These are phyloP conservation scores for Theobroma grandiflorum DNA, from an alignment of 441 rosid genomes.

Conservation along the genomic window DNA sequence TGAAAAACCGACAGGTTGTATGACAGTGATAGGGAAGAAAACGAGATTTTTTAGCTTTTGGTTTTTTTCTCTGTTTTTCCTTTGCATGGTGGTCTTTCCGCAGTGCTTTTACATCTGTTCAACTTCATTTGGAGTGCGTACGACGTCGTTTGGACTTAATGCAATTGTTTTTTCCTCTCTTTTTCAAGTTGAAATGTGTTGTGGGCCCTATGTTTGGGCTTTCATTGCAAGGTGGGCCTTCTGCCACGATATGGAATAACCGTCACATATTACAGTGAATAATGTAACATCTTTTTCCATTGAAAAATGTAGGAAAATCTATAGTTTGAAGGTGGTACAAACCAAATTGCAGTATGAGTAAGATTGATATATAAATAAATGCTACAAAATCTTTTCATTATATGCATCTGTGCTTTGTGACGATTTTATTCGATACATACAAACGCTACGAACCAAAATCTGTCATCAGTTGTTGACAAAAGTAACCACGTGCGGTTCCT, in stretches of 20 bases:
- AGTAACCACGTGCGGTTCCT: background rate
- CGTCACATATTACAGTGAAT: background rate
- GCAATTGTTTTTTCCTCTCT: too few relatives aligned
- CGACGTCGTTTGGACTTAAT: background rate
- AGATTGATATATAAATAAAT: too few relatives aligned
- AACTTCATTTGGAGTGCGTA: background rate
- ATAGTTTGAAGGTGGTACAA: too few relatives aligned
- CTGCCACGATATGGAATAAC: background rate
- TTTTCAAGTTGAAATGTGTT: too few relatives aligned
- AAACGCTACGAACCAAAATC: too few relatives aligned
- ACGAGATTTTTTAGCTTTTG: conserved; percentile 1
- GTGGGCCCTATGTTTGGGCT: background rate
- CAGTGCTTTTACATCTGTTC: background rate
- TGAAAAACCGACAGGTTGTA: background rate
- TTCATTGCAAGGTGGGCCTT: background rate
- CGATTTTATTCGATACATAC: too few relatives aligned
- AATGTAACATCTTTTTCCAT: background rate
- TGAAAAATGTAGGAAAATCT: background rate
- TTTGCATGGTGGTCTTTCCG: background rate
- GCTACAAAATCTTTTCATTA: too few relatives aligned
- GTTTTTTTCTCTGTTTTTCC: background rate
- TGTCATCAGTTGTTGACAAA: too few relatives aligned
- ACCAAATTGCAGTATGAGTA: too few relatives aligned
- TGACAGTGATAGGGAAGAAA: background rate
- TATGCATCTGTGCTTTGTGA: too few relatives aligned